Percentiles rank a stretch among this genome's conserved stretches.
Evolutionary conservation across 768 basidiomycete species (phyloP).

Genomic region (Daedaleopsis nitida): DNA sequence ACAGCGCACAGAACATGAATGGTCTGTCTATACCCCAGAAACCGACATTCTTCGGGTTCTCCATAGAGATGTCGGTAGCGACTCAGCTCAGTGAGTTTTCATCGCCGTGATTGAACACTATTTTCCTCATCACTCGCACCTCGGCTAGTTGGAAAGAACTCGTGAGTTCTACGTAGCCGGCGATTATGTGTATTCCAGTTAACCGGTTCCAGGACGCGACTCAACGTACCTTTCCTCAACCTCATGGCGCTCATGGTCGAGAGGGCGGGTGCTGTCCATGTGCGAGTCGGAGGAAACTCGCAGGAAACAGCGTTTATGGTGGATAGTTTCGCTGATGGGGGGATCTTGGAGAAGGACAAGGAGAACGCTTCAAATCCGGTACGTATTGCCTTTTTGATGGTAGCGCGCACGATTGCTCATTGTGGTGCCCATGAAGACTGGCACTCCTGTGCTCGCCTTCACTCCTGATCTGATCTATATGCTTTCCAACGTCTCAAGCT

Average conservation of each 20-base stretch:
- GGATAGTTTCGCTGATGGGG: slow-evolving; percentile 24
- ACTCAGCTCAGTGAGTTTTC: slow-evolving; percentile 58
- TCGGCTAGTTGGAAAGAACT: slow-evolving; percentile 51
- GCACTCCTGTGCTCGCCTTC: slow-evolving; percentile 50
- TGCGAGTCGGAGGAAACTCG: slow-evolving; percentile 49
- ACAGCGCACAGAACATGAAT: neutral
- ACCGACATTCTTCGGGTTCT: slow-evolving; percentile 71
- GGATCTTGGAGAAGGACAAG: slow-evolving; percentile 25
- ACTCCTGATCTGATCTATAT: slow-evolving; percentile 51
- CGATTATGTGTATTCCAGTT: neutral
- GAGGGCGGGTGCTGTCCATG: slow-evolving; percentile 42
- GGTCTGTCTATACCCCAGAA: slow-evolving; percentile 43
- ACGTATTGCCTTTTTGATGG: slow-evolving; percentile 6
- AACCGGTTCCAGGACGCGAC: slow-evolving; percentile 38
- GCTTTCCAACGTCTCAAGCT: slow-evolving; percentile 44
- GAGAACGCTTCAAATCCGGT: slow-evolving; percentile 37
- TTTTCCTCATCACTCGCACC: neutral
- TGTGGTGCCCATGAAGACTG: slow-evolving; percentile 37
- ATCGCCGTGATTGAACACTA: neutral
- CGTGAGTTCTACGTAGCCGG: slow-evolving; percentile 34
- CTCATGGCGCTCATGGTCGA: slow-evolving; percentile 45
- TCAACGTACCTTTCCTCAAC: slow-evolving; percentile 45
- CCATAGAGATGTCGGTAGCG: slow-evolving; percentile 73
- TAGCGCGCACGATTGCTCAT: neutral
- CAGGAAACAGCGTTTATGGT: slow-evolving; percentile 46